phyloP scores from a whole-genome alignment of 1,139 yeast genomes.

The Saccharomyces pastorianus region DNA sequence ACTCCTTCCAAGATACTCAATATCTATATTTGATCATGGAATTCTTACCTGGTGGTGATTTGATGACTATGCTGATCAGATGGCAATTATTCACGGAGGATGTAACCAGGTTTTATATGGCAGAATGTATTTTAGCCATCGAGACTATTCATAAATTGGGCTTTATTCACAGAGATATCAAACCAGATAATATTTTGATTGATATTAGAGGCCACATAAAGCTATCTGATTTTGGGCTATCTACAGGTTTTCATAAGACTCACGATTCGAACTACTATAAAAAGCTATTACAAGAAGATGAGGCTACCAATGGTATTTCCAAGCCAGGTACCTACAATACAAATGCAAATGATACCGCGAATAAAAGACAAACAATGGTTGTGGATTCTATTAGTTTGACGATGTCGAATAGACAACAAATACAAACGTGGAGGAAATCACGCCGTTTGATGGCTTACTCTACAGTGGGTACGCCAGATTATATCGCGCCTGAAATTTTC shows the following conservation, averaged over 20 bases:
- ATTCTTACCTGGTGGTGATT: slow-evolving; percentile 77
- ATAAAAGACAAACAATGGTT: slow-evolving; percentile 67
- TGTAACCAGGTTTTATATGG: slow-evolving; percentile 76
- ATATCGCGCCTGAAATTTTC: slow-evolving; percentile 96
- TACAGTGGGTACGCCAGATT: slow-evolving; percentile 98
- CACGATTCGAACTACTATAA: slow-evolving; percentile 74
- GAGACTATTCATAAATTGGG: slow-evolving; percentile 78
- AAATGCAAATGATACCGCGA: slow-evolving; percentile 14
- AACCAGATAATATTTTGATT: slow-evolving; percentile 73
- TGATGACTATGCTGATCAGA: slow-evolving; percentile 80
- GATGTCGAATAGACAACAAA: slow-evolving; percentile 94
- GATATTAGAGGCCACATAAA: slow-evolving; percentile 76
- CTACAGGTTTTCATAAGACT: slow-evolving; percentile 80
- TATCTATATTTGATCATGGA: slow-evolving; percentile 76
- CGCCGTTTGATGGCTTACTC: slow-evolving; percentile 96
- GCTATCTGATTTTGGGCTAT: slow-evolving; percentile 72
- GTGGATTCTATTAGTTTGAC: slow-evolving; percentile 94
- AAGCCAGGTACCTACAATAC: slow-evolving; percentile 28
- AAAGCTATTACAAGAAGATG: slow-evolving; percentile 59
- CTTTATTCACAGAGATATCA: slow-evolving; percentile 73
- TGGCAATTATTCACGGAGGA: slow-evolving; percentile 85
- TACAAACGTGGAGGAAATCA: slow-evolving; percentile 97
- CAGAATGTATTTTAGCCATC: slow-evolving; percentile 77
- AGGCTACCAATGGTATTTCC: slow-evolving; percentile 24
- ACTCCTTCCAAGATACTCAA: slow-evolving; percentile 73